Evolutionary conservation across 2,329 filamentous ascomycete genomes (phyloP).

Genomic region (Penicillium sp.): DNA sequence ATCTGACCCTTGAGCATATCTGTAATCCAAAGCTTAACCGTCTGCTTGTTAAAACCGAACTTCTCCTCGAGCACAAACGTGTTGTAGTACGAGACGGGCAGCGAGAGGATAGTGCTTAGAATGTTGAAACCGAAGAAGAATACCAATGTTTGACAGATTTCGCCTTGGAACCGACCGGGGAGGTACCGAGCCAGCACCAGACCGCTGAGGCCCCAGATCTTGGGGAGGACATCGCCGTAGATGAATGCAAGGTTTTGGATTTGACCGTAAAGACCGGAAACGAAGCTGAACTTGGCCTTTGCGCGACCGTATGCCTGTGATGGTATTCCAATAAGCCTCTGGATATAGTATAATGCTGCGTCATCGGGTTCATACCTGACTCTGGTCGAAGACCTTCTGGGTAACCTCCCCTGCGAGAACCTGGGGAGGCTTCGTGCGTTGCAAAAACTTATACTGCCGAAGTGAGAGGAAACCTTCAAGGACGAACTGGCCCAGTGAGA

Average conservation of each 20-base stretch:
- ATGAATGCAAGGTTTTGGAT: slow-evolving; percentile 86
- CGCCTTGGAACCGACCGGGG: slow-evolving; percentile 77
- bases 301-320: slow-evolving; percentile 81
- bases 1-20: slow-evolving; percentile 91
- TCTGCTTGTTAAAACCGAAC: slow-evolving; percentile 99
- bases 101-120: slow-evolving; percentile 72
- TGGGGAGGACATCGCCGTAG: slow-evolving; percentile 85
- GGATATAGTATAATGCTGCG: not conserved
- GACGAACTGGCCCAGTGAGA: slow-evolving; percentile 86
- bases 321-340: slow-evolving; percentile 2
- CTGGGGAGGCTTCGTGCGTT: slow-evolving; percentile 76
- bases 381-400: slow-evolving; percentile 89
- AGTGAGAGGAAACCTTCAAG: slow-evolving; percentile 87
- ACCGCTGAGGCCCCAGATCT: slow-evolving; percentile 83
- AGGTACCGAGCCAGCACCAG: slow-evolving; percentile 70
- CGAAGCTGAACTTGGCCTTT: slow-evolving; percentile 85
- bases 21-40: slow-evolving; percentile 78
- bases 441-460: slow-evolving; percentile 85
- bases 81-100: slow-evolving; percentile 85
- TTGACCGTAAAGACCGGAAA: slow-evolving; percentile 79
- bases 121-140: slow-evolving; percentile 87
- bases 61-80: slow-evolving; percentile 95
- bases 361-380: slow-evolving; percentile 58
- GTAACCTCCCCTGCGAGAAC: slow-evolving; percentile 86
- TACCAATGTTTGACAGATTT: slow-evolving; percentile 89